phyloP scores from a whole-genome alignment of 2,329 filamentous ascomycete genomes.

The Xylariomycetidae sp. region DNA sequence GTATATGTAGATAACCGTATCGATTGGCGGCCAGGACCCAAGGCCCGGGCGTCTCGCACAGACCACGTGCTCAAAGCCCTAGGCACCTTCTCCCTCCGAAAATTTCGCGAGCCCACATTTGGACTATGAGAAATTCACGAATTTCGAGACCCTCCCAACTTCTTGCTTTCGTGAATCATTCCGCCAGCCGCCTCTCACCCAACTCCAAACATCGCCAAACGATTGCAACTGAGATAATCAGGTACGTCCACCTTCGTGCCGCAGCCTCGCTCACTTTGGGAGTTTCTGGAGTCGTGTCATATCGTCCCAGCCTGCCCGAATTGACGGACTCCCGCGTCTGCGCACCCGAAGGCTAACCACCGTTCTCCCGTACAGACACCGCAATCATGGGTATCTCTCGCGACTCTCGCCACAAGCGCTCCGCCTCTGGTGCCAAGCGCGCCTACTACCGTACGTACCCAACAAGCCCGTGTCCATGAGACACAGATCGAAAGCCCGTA shows the following conservation, averaged over 20 bases:
- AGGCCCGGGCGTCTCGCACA: too few species aligned
- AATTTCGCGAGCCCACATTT: constrained; percentile 25
- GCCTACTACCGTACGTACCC: constrained; percentile 75
- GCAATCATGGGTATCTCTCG: constrained; percentile 99
- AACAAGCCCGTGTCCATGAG: constrained; percentile 16
- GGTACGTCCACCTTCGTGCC: constrained; percentile 16
- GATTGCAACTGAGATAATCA: constrained; percentile 24
- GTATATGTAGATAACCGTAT: too few species aligned
- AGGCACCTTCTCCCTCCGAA: constrained; percentile 15
- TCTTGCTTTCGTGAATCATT: constrained; percentile 17
- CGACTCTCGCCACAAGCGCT: constrained; percentile 99
- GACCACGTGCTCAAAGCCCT: constrained; percentile 9
- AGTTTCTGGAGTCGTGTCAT: not conserved
- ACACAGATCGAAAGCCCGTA: constrained; percentile 58
- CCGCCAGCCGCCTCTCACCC: constrained; percentile 15
- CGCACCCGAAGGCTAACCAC: constrained; percentile 6
- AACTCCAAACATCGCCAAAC: constrained; percentile 13
- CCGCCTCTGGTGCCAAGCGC: constrained; percentile 97
- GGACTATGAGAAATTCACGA: constrained; percentile 17
- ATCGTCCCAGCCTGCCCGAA: not conserved
- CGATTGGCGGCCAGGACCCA: too few species aligned
- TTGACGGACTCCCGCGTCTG: not conserved
- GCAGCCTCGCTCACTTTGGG: not conserved
- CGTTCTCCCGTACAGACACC: constrained; percentile 1
- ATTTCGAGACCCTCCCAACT: constrained; percentile 12